Base-by-base conservation (phyloP, 2,329 filamentous ascomycete genomes). In the Fusarium torulosum region DNA sequence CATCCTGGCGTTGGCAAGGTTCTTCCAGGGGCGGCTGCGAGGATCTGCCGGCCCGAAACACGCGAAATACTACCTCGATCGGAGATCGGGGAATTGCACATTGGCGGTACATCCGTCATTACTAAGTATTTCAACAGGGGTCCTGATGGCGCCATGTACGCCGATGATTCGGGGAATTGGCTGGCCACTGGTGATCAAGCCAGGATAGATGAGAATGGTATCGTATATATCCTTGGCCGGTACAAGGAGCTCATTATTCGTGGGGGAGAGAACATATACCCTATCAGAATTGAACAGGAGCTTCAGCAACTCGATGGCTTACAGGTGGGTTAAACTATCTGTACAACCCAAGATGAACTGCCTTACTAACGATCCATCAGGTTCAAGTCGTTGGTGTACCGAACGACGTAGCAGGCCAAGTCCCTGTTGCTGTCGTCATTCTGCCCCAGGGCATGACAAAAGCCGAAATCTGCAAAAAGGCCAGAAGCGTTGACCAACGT, bases 191-290 rank as follows among this genome's bases (percentile, higher is more conserved):
- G 81, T 1, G 81, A 83, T 46, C 79, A 80, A 61, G 81, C 76
- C 5, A 73, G 56, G 17, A 79, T 83, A 47, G 75, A 79, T 33
- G 68, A 75, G 7, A 63, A 79, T 9, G 81, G 79, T 2, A 71
- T 79, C 23, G 66, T 83, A 3, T 75, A 77, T 47, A 76, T 83
- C 27, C 62, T 79, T 5, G 81, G 80, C 7, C 67, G 81, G 31
- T 82, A 81, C 69, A 83, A 83, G 66, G 81, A 83, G 46, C 53
- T 83, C 29, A 82, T 83, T 33, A 82, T 83, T 58, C 76, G 81
- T 11, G 81, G 79, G 5, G 81, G 79, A n/a, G 78, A 81, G 53
- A 83, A 83, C 21, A 79, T 83, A 19, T 73, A 78, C n/a, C 80
- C 81, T 1, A 64, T 74, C 7, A 75, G 65, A 43, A 76, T 82